Conservation (phyloP, 139 green algal species). For the Nannochloris sp. region DNA sequence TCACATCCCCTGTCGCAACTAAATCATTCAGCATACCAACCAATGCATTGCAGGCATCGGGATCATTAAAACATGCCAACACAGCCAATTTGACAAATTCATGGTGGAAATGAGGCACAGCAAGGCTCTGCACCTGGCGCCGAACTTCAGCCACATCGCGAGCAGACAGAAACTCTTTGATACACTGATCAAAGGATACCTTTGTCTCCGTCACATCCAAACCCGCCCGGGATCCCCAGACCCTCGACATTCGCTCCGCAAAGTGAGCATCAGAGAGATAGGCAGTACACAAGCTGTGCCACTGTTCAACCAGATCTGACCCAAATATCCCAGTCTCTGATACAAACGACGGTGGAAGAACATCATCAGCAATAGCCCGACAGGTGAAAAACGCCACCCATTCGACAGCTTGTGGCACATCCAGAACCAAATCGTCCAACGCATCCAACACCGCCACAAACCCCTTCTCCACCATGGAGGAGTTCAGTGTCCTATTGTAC, state of each 20-base stretch:
- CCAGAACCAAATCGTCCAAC: constrained; percentile 75
- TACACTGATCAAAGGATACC: constrained; percentile 44
- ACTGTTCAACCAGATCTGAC: neutral
- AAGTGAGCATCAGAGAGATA: constrained; percentile 62
- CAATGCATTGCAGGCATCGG: constrained; percentile 16
- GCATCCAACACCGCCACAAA: constrained; percentile 56
- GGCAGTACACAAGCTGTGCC: constrained; percentile 33
- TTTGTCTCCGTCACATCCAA: constrained; percentile 48
- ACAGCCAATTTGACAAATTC: constrained; percentile 59
- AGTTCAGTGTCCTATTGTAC: constrained; percentile 57
- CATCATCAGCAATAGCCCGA: constrained; percentile 75
- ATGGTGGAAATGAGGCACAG: constrained; percentile 70
- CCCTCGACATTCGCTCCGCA: constrained; percentile 62
- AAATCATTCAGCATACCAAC: constrained; percentile 54
- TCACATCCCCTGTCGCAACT: constrained; percentile 46
- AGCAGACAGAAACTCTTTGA: constrained; percentile 52
- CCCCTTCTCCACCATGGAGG: constrained; percentile 27
- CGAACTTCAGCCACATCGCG: constrained; percentile 49
- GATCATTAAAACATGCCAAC: constrained; percentile 37
- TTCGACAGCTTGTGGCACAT: constrained; percentile 74
- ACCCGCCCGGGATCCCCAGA: constrained; percentile 60
- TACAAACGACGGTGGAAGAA: constrained; percentile 60
- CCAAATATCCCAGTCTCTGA: neutral
- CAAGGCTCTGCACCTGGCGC: constrained; percentile 52
- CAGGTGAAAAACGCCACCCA: constrained; percentile 51